These are phyloP conservation scores for Lanzia echinophila DNA, from an alignment of 2,329 filamentous ascomycete genomes.

Conservation along the genomic window DNA sequence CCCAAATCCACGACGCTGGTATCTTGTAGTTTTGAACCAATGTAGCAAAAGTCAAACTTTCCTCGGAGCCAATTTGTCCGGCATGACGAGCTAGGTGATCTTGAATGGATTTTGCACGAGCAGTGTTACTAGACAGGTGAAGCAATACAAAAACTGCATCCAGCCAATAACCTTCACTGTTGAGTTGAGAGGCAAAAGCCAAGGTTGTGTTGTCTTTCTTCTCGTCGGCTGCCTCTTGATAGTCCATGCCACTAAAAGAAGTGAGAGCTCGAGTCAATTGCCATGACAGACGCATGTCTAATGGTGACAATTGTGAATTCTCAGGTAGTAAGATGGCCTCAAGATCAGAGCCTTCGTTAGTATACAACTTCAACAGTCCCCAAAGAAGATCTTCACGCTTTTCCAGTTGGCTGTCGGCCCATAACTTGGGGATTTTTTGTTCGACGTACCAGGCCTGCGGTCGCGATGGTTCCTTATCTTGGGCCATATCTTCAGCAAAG, in stretches of 20 bases:
- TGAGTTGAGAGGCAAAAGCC: conserved; percentile 59
- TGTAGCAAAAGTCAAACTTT: conserved; percentile 48
- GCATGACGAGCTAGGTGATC: conserved; percentile 71
- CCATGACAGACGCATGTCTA: conserved; percentile 75
- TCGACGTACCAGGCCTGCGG: conserved; percentile 68
- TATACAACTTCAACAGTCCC: conserved; percentile 77
- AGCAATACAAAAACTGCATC: conserved; percentile 71
- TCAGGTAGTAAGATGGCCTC: conserved; percentile 70
- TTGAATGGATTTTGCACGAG: conserved; percentile 61
- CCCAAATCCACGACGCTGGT: conserved; percentile 74
- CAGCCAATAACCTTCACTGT: conserved; percentile 58
- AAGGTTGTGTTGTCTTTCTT: conserved; percentile 61
- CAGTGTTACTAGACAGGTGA: conserved; percentile 58
- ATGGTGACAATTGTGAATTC: conserved; percentile 66
- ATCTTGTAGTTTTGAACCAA: conserved; percentile 62
- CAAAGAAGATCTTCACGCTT: conserved; percentile 73
- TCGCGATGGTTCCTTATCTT: conserved; percentile 59
- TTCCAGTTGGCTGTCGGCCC: conserved; percentile 52
- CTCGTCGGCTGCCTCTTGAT: conserved; percentile 44
- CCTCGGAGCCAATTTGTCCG: conserved; percentile 53
- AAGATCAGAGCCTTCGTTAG: conserved; percentile 52
- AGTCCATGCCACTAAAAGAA: conserved; percentile 44
- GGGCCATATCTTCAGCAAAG: conserved; percentile 67
- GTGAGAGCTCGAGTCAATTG: conserved; percentile 67
- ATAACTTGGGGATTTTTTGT: conserved; percentile 49